Evolutionary conservation across 2,329 filamentous ascomycete genomes (phyloP), one percentile per base, ranked within the genome.

Genomic region (Colletotrichum godetiae): DNA sequence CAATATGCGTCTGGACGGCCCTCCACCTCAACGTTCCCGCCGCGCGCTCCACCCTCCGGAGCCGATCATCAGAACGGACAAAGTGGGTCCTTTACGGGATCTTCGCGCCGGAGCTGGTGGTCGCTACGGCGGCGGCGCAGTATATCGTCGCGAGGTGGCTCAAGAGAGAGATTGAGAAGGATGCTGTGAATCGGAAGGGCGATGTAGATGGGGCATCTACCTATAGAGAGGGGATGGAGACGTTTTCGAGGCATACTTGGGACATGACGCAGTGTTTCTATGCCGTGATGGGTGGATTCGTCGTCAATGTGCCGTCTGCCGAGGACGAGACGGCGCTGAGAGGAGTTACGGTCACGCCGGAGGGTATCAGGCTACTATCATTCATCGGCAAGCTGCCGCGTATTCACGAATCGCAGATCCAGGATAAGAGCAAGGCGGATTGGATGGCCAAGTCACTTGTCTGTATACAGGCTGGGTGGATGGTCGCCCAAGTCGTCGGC

Each of bases 401-500:
- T 1, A 68, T 73, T 13, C 68, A 74, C 12, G 65, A 59, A 24
- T 73, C 59, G 19, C 68, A 81, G 49, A 82, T 84, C 24, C 76
- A 74, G 64, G 80, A 82, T 67, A 81, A 82, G 58, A 82, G 79
- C 72, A 84, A 84, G 67, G 78, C 78, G 19, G 79, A 83, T 67
- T 72, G 73, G 5, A 78, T 81, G 53, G 78, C 79, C 33, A 83
- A 83, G 73, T 63, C 76, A 1, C 75, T 85, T 12, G 80, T 81
- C 2, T 79, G 78, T 57, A 22, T 83, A 13, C 84, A 86, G 73
- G 81, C 79, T 1, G 73, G 73, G 15, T 85, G 83, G 83, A 81
- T 85, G 69, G 67, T 82, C 3, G 55, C 83, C 3, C 81, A 84
- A 57, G 76, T 75, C 42, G 73, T 83, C 24, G 79, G 78, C 2